Evolutionary conservation across 2,329 filamentous ascomycete species (phyloP), one percentile per base, ranked within the genome.

Genomic region (Colletotrichum chlorophyti): DNA sequence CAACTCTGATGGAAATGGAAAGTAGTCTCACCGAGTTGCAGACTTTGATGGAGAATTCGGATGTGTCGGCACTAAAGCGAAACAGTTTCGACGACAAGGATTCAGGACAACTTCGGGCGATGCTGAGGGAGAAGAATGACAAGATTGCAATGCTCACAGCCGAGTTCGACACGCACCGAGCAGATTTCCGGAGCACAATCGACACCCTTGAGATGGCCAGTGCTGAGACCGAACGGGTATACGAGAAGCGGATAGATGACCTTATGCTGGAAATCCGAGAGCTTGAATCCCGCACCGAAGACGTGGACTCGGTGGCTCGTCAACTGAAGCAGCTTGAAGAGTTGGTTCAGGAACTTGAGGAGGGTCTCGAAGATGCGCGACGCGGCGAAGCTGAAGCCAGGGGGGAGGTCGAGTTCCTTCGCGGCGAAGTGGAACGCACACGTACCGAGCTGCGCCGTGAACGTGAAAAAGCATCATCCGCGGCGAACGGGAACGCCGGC

Each of bases 311-410:
- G 23, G 93, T 99, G 17, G 93, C 95, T 6, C 84, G 84, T 62
- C 95, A 99, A 74, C 82, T 99, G 52, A 97, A 97, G 76, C 93
- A 97, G 74, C 81, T 99, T 2, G 95, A 98, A 72, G 94, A 98
- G 71, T 83, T 98, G 29, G 95, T 99, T 3, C 94, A 96, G 66
- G 95, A 99, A 72, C 84, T 99, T 0, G 95, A 99, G 73, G 95
- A 99, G 73, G 95, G 95, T 1, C 81, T 99, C 1, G 95, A 99
- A 75, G 95, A 99, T 75, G 93, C 95, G 43, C 84, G 95, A 52
- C 84, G 95, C 53, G 95, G 95, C 6, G 95, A 99, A 76, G 94
- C 94, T 9, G 95, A 99, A 76, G 95, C 95, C 26, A 86, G 95
- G 58, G 94, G 93, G 1, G 95, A 99, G 72, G 94, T 97, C 4